Conservation (phyloP, 208 protist genomes). For the Leishmania gerbilli region DNA sequence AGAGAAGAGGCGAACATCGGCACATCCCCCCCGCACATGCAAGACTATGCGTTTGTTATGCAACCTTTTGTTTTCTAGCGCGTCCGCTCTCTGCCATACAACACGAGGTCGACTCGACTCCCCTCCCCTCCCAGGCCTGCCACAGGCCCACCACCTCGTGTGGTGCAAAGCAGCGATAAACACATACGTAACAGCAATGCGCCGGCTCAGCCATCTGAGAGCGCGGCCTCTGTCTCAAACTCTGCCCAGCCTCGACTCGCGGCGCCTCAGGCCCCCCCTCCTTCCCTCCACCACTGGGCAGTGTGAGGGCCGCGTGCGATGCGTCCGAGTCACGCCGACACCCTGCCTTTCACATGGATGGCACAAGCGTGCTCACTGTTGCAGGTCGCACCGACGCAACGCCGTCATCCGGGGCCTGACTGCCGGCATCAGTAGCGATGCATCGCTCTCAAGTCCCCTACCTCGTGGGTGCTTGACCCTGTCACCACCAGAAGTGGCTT, state of each 20-base stretch:
- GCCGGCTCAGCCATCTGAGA: no score
- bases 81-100: no score
- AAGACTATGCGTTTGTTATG: neutral
- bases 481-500: neutral
- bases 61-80: no score
- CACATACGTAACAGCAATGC: no score
- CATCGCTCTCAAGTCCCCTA: neutral
- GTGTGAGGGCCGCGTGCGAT: neutral
- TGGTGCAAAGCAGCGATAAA: no score
- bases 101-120: no score
- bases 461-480: neutral
- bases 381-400: neutral
- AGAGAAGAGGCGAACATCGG: neutral
- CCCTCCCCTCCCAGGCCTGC: neutral
- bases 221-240: neutral
- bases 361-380: neutral
- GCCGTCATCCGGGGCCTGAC: no score
- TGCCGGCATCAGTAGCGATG: neutral
- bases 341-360: neutral
- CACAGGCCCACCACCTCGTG: neutral
- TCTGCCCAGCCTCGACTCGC: neutral
- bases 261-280: neutral
- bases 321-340: neutral
- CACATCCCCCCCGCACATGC: neutral
- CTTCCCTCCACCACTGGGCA: neutral